Base-by-base conservation (phyloP, 1,284 basidiomycete genomes). In the Cutaneotrichosporon mucoides region DNA sequence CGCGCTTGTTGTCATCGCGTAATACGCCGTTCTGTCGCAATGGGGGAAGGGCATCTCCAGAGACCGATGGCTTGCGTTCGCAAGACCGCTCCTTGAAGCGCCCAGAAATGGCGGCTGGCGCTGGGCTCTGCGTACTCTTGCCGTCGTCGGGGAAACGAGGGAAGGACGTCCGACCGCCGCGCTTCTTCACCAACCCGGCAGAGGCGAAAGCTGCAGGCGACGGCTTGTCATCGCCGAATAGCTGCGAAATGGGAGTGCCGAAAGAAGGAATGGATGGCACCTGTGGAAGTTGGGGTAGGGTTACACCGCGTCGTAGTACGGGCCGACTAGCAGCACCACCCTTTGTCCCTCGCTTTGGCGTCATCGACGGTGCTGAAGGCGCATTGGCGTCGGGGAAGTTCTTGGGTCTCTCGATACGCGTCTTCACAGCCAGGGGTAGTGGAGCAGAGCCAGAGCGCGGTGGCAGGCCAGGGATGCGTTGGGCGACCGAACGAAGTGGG, bases 201-300 rank as follows among this genome's bases (percentile, higher is more conserved):
- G 74, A 75, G 7, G 70, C 71, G 45, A 79, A 79, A 2, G 76
- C 77, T 1, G 74, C 73, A 0, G 77, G 76, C 15, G 73, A 75
- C 3, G 77, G 77, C 49, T 67, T 71, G 57, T 73, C 67, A 41
- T 73, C 69, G 6, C 63, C 70, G 48, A 79, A 77, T 2, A 75
- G 57, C 37, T 67, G 61, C 2, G 68, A 55, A 3, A 71, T 66
- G 1, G 73, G 73, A 0, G 72, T 73, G 36, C 62, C 53, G 11
- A 69, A 62, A 48, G 45, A 24, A 38, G 55, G 10, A 15, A 15
- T 42, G 40, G 59, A 34, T 9, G 46, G 12, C 13, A 48, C 33
- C 34, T 48, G 24, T 11, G 46, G 46, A 24, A 24, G 24, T 24
- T 24, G 24, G 24, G 24, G 24, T 24, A 24, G 24, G 24, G 24